Percentiles rank a stretch among this genome's conserved stretches.
These are phyloP conservation scores for Rutstroemia sydowiana DNA, from an alignment of 2,329 filamentous ascomycete genomes.

Conservation along the genomic window DNA sequence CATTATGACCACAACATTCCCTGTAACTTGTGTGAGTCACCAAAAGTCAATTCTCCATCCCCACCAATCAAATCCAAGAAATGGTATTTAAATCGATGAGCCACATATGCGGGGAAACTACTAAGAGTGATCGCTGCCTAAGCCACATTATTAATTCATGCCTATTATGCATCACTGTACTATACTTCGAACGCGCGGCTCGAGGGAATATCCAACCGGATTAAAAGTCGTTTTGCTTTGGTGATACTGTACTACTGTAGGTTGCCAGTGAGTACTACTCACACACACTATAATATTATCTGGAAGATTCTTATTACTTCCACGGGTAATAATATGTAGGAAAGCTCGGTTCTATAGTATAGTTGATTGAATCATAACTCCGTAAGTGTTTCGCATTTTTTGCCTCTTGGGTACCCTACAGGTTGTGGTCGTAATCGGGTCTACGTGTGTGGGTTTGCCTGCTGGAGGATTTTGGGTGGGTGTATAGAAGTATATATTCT, in stretches of 20 bases:
- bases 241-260: too few relatives aligned
- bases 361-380: conserved; percentile 1
- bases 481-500: conserved; percentile 8
- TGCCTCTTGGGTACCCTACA: conserved; percentile 2
- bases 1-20: too few relatives aligned
- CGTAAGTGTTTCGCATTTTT: background rate
- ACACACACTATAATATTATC: too few relatives aligned
- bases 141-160: background rate
- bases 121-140: background rate
- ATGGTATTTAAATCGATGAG: background rate
- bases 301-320: background rate
- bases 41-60: background rate
- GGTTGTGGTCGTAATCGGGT: too few relatives aligned
- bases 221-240: too few relatives aligned
- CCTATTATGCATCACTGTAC: too few relatives aligned
- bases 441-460: conserved; percentile 8
- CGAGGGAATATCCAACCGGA: conserved; percentile 5
- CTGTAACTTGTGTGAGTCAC: background rate
- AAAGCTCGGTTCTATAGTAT: background rate
- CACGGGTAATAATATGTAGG: background rate
- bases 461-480: background rate
- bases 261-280: too few relatives aligned
- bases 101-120: background rate
- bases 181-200: conserved; percentile 4
- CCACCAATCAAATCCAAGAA: background rate